phyloP scores from a whole-genome alignment of 2,329 filamentous ascomycete species.

The Whalleya microplaca region DNA sequence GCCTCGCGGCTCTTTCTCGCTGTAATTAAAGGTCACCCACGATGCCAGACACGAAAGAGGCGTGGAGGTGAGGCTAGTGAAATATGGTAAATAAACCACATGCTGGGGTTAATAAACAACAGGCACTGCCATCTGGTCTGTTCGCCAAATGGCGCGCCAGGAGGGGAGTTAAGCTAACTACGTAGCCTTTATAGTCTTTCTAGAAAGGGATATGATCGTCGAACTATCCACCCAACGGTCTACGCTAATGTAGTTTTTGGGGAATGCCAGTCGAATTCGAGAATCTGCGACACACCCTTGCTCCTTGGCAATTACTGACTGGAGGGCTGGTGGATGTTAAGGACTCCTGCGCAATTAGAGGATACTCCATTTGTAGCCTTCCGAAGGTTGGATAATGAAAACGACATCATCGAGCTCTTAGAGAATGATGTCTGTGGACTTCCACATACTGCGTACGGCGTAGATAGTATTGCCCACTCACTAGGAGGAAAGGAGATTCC shows the following conservation, averaged over 20 bases:
- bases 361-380: conserved; percentile 21
- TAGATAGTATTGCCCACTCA: background rate
- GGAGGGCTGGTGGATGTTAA: conserved; percentile 29
- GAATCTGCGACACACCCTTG: conserved; percentile 41
- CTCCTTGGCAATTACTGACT: conserved; percentile 30
- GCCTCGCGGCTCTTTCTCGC: conserved; percentile 40
- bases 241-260: conserved; percentile 37
- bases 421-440: conserved; percentile 13
- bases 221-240: conserved; percentile 27
- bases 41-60: conserved; percentile 2
- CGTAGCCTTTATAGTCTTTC: conserved; percentile 14
- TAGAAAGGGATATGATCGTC: conserved; percentile 35
- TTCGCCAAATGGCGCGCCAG: background rate
- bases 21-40: conserved; percentile 34
- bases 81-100: background rate
- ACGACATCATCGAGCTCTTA: conserved; percentile 25
- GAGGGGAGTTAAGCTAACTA: conserved; percentile 10
- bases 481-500: background rate
- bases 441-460: no score
- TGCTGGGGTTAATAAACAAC: background rate
- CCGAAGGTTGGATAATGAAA: conserved; percentile 17
- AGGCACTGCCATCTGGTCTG: background rate
- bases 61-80: background rate
- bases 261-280: conserved; percentile 37
- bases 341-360: conserved; percentile 36